phyloP scores from a whole-genome alignment of 2,329 filamentous ascomycete species.

The Geosmithia putterillii region DNA sequence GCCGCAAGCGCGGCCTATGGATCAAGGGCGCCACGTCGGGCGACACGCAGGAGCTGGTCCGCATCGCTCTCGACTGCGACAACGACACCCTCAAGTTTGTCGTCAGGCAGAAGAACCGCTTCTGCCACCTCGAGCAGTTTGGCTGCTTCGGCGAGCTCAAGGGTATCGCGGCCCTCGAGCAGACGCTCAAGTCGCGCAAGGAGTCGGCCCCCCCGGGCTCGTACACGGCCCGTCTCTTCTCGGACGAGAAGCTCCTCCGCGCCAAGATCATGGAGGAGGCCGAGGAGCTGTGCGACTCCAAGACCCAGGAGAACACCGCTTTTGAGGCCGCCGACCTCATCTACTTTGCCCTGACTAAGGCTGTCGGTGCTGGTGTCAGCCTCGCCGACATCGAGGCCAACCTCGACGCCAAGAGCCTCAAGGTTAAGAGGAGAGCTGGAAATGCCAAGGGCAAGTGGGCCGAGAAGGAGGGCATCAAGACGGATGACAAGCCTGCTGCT shows the following conservation, averaged over 20 bases:
- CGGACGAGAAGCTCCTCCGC: constrained; percentile 74
- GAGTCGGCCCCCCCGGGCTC: constrained; percentile 74
- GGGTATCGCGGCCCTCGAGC: constrained; percentile 74
- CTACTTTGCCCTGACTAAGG: constrained; percentile 91
- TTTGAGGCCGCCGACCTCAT: constrained; percentile 93
- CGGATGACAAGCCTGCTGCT: constrained; percentile 21
- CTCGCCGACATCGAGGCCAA: constrained; percentile 85
- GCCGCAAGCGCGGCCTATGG: constrained; percentile 89
- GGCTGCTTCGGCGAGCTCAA: constrained; percentile 82
- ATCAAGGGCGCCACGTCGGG: constrained; percentile 93
- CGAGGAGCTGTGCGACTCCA: constrained; percentile 83
- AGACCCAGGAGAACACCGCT: constrained; percentile 69
- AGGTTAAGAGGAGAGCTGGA: constrained; percentile 85
- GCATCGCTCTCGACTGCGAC: constrained; percentile 82
- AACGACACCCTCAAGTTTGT: constrained; percentile 84
- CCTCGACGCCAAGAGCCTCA: constrained; percentile 86
- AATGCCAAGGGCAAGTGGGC: constrained; percentile 93
- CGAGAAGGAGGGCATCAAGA: constrained; percentile 61
- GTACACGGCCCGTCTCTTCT: constrained; percentile 88
- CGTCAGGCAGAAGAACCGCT: constrained; percentile 79
- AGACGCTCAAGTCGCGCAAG: constrained; percentile 75
- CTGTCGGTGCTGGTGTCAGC: constrained; percentile 70
- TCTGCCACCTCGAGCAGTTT: constrained; percentile 87
- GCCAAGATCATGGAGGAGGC: constrained; percentile 99
- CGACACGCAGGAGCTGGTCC: constrained; percentile 80